phyloP scores from a whole-genome alignment of 345 rosid genomes.

The Salix exigua region DNA sequence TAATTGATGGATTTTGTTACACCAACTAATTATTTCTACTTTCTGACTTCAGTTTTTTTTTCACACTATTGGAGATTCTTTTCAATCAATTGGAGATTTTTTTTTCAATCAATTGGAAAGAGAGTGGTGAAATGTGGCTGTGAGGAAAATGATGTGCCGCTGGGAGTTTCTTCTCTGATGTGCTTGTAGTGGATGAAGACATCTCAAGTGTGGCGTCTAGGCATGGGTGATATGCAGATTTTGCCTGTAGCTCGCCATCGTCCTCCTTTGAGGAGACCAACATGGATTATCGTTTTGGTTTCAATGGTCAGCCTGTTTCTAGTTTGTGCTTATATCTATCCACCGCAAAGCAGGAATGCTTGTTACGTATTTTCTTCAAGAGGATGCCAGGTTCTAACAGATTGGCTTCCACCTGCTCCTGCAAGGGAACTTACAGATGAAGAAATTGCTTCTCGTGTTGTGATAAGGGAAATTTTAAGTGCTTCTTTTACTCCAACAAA shows the following conservation, averaged over 20 bases:
- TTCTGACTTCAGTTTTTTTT: background rate
- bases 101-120: background rate
- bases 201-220: constrained; percentile 62
- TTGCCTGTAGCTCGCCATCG: constrained; percentile 67
- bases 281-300: constrained; percentile 73
- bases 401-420: constrained; percentile 94
- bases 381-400: constrained; percentile 73
- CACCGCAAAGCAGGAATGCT: constrained; percentile 65
- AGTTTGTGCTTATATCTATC: constrained; percentile 68
- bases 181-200: constrained; percentile 49
- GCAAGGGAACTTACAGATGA: constrained; percentile 71
- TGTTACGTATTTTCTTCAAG: constrained; percentile 77
- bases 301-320: constrained; percentile 70
- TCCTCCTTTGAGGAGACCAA: constrained; percentile 64
- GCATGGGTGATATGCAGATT: constrained; percentile 62
- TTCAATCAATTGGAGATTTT: background rate
- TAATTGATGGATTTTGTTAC: background rate
- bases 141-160: constrained; percentile 1
- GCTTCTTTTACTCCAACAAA: constrained; percentile 45
- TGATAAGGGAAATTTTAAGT: constrained; percentile 61
- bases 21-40: background rate
- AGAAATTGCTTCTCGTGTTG: constrained; percentile 73
- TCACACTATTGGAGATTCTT: background rate
- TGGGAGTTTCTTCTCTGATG: constrained; percentile 6
- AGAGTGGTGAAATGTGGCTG: constrained; percentile 5